Percentiles rank a stretch among this genome's conserved stretches.
Evolutionary conservation across 345 rosid species (phyloP).

Genomic region (Euphorbia pulcherrima): DNA sequence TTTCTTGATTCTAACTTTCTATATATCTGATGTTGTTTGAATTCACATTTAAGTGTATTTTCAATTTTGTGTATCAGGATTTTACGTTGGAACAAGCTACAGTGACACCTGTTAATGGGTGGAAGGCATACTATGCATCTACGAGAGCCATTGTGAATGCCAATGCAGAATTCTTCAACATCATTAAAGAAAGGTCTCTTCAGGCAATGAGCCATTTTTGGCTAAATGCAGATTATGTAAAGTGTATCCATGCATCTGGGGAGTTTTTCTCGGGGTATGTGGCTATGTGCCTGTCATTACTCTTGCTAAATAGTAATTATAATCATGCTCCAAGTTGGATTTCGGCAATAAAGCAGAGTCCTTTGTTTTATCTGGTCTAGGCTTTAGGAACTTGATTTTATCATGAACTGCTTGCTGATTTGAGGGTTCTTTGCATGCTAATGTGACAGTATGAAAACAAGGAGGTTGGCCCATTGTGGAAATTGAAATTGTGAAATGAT

Average conservation of each 20-base stretch:
- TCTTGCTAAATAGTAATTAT: background rate
- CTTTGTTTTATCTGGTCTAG: background rate
- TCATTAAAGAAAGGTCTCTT: slow-evolving; percentile 71
- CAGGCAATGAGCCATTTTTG: slow-evolving; percentile 75
- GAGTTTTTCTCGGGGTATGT: slow-evolving; percentile 85
- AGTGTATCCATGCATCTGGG: slow-evolving; percentile 83
- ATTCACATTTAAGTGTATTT: background rate
- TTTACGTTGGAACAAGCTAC: slow-evolving; percentile 85
- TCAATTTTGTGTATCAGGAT: slow-evolving; percentile 45
- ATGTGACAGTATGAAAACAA: background rate
- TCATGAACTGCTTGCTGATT: background rate
- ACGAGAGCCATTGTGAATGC: slow-evolving; percentile 84
- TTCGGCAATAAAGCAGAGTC: no score
- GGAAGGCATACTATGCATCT: slow-evolving; percentile 96
- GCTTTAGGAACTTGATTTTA: background rate
- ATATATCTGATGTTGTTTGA: background rate
- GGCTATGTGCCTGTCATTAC: slow-evolving; percentile 30
- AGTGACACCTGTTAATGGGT: slow-evolving; percentile 76
- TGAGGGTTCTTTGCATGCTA: background rate
- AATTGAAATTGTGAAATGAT: background rate
- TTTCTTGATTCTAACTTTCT: background rate
- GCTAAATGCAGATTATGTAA: slow-evolving; percentile 89
- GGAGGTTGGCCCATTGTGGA: background rate
- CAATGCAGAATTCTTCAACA: slow-evolving; percentile 74
- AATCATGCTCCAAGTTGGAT: background rate